Evolutionary conservation across 129 eudicot species (phyloP).

Genomic region (Solidago caesia): DNA sequence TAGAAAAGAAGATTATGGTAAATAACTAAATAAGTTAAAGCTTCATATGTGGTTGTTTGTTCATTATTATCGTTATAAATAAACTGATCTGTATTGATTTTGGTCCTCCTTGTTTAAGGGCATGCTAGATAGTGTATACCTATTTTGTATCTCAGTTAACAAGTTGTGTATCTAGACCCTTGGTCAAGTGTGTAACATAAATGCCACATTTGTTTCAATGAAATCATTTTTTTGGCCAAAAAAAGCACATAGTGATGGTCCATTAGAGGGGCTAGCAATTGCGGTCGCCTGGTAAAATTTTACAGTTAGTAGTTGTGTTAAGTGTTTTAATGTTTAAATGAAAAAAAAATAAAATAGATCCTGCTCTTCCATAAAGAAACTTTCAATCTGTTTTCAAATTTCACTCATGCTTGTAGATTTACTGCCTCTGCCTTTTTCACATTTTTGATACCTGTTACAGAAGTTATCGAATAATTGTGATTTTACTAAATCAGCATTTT

Average conservation of each 20-base stretch:
- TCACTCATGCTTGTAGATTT: background rate
- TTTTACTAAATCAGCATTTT: conserved; percentile 2
- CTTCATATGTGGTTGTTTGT: background rate
- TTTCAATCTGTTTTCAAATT: background rate
- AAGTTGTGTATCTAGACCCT: no score
- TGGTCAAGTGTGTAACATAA: no score
- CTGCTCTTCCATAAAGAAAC: background rate
- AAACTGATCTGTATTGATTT: background rate
- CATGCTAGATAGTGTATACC: no score
- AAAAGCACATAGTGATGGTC: no score
- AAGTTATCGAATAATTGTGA: background rate
- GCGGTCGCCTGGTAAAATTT: background rate
- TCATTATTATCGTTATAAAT: conserved; percentile 1
- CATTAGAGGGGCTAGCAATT: background rate
- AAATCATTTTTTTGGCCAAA: no score
- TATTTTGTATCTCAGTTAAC: no score
- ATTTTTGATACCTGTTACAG: background rate
- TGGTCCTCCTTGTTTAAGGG: conserved; percentile 2
- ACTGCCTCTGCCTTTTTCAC: background rate
- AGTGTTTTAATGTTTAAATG: background rate
- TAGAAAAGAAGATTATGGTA: background rate
- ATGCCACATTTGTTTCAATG: no score
- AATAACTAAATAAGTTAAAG: background rate
- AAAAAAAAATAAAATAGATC: background rate
- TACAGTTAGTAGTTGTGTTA: background rate